Base-by-base conservation (phyloP, 345 rosid genomes). In the Populus davidiana region DNA sequence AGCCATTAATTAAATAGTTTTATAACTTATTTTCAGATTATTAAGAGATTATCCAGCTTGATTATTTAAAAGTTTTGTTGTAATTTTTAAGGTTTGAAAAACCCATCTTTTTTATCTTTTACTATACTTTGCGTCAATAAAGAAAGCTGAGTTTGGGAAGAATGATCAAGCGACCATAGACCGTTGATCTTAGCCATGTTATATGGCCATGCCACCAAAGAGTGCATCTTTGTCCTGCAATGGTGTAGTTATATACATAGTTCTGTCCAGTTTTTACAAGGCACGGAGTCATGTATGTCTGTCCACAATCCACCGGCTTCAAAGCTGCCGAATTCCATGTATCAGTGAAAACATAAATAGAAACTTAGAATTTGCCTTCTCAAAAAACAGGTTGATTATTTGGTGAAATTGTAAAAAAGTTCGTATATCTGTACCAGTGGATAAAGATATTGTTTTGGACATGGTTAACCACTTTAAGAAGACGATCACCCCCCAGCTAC, bases 371-470 rank as follows among this genome's bases (percentile, higher is more conserved):
- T 9, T 43, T 72, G 18, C 66, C 75, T 54, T 72, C 66, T 66
- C 69, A 73, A 54, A 67, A 73, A 38, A 73, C 69, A 41, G 69
- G 36, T 33, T 73, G 50, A 68, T 56, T 41, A 54, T 73, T 73
- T 49, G 49, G 77, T 65, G 61, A 41, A 75, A 44, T 75, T 75
- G 13, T 75, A 75, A 6, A 75, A 43, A 0, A 68, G 11, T 16
- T 38, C 14, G 47, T 44, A 3, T 44, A 2, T 44, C 5, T 6
- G 8, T 77, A 77, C 80, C 80, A 77, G 23, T 77, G 80, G 23
- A 77, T 63, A 33, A 75, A 71, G 17, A 78, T 71, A 50, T 78
- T 78, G 71, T 71, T 71, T 44, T 78, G 76, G 52, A 78, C 71
- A 38, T 78, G 64, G 47, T 78, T 78, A 49, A 17, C 64, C 71